Conservation (phyloP, 495 filamentous ascomycete genomes). For the Penicillium coprophilum region DNA sequence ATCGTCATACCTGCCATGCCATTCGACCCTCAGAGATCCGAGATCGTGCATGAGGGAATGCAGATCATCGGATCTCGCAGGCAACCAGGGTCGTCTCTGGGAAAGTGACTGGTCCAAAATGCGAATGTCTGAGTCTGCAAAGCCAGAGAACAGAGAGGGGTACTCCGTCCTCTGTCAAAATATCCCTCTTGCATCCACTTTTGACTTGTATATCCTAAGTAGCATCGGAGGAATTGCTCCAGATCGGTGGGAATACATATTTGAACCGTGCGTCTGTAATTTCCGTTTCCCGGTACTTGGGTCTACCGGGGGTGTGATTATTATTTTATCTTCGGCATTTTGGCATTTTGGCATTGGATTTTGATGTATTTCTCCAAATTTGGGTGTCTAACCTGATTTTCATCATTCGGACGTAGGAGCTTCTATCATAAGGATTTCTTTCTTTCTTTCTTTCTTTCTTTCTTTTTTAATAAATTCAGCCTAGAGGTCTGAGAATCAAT, state of each 20-base stretch:
- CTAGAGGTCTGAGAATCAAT: too few relatives aligned
- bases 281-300: conserved; percentile 17
- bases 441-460: too few relatives aligned
- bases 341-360: neutral
- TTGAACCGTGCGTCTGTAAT: conserved; percentile 5
- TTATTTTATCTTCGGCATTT: neutral
- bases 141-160: neutral
- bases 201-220: neutral
- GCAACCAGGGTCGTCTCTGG: conserved; percentile 5
- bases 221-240: conserved; percentile 6
- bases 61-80: conserved; percentile 34
- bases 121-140: neutral
- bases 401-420: neutral
- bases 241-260: neutral
- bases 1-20: conserved; percentile 18
- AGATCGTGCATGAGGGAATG: conserved; percentile 36
- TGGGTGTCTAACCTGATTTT: neutral
- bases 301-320: neutral
- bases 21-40: conserved; percentile 14
- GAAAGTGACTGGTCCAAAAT: conserved; percentile 5
- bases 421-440: neutral
- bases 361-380: neutral
- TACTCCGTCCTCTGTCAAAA: neutral
- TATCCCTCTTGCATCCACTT: neutral
- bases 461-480: too few relatives aligned